These are phyloP conservation scores for Neonectria coccinea DNA, from an alignment of 2,329 filamentous ascomycete species.

Conservation along the genomic window DNA sequence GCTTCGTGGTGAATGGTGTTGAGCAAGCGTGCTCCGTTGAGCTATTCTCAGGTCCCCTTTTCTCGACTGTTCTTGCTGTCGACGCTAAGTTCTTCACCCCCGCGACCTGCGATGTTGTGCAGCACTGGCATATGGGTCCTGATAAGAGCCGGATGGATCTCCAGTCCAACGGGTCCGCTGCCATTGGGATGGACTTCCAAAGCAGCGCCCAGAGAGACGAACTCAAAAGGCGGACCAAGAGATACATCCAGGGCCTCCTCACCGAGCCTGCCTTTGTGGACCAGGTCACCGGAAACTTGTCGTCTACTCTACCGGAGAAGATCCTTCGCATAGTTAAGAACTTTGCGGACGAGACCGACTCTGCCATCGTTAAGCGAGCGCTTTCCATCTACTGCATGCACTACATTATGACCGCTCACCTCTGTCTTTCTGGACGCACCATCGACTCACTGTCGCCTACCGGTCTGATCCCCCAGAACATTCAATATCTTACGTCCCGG, in stretches of 20 bases:
- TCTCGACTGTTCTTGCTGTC: slow-evolving; percentile 60
- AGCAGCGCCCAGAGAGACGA: slow-evolving; percentile 57
- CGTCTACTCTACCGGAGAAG: slow-evolving; percentile 58
- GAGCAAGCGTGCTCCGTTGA: slow-evolving; percentile 58
- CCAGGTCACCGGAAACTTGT: slow-evolving; percentile 61
- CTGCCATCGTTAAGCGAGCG: slow-evolving; percentile 64
- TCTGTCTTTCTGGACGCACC: slow-evolving; percentile 61
- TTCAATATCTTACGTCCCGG: slow-evolving; percentile 62
- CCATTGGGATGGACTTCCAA: slow-evolving; percentile 63
- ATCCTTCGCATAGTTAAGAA: slow-evolving; percentile 61
- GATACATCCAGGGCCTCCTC: slow-evolving; percentile 62
- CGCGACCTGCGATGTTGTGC: slow-evolving; percentile 59
- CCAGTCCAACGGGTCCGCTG: slow-evolving; percentile 57
- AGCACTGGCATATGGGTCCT: slow-evolving; percentile 63
- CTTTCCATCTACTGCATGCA: slow-evolving; percentile 68
- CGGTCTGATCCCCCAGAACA: slow-evolving; percentile 58
- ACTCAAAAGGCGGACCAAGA: slow-evolving; percentile 59
- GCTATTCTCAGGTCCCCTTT: slow-evolving; percentile 60
- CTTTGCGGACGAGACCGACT: slow-evolving; percentile 60
- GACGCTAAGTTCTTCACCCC: slow-evolving; percentile 65
- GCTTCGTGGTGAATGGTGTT: slow-evolving; percentile 56
- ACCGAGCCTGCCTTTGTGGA: slow-evolving; percentile 61
- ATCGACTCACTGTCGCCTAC: slow-evolving; percentile 56
- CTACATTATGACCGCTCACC: slow-evolving; percentile 67
- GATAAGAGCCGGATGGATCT: slow-evolving; percentile 55